Percentiles rank a stretch among this genome's conserved stretches.
These are phyloP conservation scores for Syncephalis plumigaleata DNA, from an alignment of 371 early-diverging fungal genomes.

Conservation along the genomic window DNA sequence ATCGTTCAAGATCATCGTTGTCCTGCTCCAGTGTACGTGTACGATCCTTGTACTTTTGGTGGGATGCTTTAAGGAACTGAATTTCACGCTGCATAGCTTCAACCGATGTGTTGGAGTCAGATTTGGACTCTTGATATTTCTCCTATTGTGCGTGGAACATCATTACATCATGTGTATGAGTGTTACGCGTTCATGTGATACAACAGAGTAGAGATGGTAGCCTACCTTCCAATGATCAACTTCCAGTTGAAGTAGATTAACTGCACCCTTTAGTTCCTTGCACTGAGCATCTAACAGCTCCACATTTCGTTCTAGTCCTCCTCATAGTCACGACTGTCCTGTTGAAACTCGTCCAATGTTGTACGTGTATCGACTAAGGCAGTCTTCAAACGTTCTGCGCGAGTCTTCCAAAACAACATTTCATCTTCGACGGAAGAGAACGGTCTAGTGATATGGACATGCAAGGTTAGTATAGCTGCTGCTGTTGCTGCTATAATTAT, in stretches of 20 bases:
- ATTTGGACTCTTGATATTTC: slow-evolving; percentile 28
- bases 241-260: slow-evolving; percentile 32
- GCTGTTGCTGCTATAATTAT: no score
- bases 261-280: slow-evolving; percentile 35
- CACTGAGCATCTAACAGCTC: slow-evolving; percentile 37
- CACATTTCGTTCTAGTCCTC: slow-evolving; percentile 42
- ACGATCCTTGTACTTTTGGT: slow-evolving; percentile 49
- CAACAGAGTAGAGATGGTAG: no score
- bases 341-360: slow-evolving; percentile 39
- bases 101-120: slow-evolving; percentile 39
- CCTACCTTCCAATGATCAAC: slow-evolving; percentile 54
- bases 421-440: slow-evolving; percentile 25
- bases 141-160: slow-evolving; percentile 9
- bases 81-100: slow-evolving; percentile 57
- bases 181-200: no score
- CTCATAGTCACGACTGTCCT: slow-evolving; percentile 37
- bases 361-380: slow-evolving; percentile 32
- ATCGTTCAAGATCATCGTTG: slow-evolving; percentile 60
- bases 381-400: slow-evolving; percentile 23
- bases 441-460: background rate
- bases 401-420: slow-evolving; percentile 30
- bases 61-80: slow-evolving; percentile 47
- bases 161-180: background rate
- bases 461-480: no score
- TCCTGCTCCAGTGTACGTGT: slow-evolving; percentile 59